These are phyloP conservation scores for Psidium friedrichsthalianum DNA, from an alignment of 345 rosid species.

Conservation along the genomic window DNA sequence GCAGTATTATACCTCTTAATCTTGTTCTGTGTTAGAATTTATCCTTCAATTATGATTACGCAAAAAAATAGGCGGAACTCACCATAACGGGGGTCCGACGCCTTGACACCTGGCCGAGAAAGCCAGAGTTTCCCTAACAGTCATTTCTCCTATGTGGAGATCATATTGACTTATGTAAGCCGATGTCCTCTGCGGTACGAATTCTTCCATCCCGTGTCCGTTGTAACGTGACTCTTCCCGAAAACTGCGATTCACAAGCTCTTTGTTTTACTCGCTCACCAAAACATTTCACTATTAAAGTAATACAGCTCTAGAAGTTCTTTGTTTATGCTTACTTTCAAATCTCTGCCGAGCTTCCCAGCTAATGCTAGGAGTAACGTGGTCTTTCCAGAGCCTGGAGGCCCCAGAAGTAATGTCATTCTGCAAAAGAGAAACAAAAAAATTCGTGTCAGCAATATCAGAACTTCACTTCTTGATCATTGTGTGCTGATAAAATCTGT, in stretches of 20 bases:
- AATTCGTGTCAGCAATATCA: background rate
- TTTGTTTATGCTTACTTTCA: constrained; percentile 23
- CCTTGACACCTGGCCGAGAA: constrained; percentile 65
- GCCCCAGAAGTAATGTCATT: constrained; percentile 52
- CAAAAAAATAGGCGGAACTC: background rate
- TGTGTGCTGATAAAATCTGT: background rate
- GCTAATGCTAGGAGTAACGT: constrained; percentile 43
- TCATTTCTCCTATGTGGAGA: constrained; percentile 56
- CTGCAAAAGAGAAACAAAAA: constrained; percentile 11
- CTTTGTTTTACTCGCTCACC: background rate
- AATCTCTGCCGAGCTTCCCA: constrained; percentile 43
- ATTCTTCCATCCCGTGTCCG: constrained; percentile 54
- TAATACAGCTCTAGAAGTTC: background rate
- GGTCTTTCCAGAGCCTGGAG: constrained; percentile 55
- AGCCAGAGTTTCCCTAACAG: constrained; percentile 55
- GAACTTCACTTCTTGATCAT: background rate
- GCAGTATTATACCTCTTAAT: background rate
- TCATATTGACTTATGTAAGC: constrained; percentile 56
- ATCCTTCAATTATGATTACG: background rate
- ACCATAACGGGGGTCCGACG: constrained; percentile 46
- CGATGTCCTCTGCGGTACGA: constrained; percentile 50
- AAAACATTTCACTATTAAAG: background rate
- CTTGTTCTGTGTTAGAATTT: background rate
- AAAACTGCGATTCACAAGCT: constrained; percentile 17
- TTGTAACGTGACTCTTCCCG: constrained; percentile 56